These are phyloP conservation scores for Cladosporium sp. DNA, from an alignment of 2,329 filamentous ascomycete genomes.

Conservation along the genomic window DNA sequence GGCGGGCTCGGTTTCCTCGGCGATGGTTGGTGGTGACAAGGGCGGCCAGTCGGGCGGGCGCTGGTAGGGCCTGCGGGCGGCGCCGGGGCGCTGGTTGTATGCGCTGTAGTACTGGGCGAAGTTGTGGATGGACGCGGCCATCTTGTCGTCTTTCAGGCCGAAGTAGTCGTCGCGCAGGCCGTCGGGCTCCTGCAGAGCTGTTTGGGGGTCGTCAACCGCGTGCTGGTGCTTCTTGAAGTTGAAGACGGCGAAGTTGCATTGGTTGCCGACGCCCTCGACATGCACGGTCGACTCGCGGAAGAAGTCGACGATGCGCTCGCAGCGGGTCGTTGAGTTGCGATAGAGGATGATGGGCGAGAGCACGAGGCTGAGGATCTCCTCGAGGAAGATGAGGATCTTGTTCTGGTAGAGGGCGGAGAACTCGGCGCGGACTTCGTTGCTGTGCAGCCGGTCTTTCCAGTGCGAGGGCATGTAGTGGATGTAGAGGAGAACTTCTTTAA, in stretches of 20 bases:
- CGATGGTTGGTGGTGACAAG: conserved; percentile 18
- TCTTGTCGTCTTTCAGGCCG: conserved; percentile 91
- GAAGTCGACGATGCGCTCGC: conserved; percentile 92
- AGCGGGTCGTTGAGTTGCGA: conserved; percentile 78
- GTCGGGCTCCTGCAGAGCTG: conserved; percentile 31
- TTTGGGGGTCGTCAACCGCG: conserved; percentile 33
- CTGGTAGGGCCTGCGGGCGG: conserved; percentile 23
- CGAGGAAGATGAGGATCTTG: conserved; percentile 83
- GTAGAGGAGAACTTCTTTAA: conserved; percentile 83
- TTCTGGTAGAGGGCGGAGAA: conserved; percentile 88
- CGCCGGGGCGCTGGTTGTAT: conserved; percentile 24
- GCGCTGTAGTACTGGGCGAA: conserved; percentile 80
- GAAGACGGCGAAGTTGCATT: conserved; percentile 96
- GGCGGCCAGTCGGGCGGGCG: conserved; percentile 29
- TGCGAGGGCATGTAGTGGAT: conserved; percentile 87
- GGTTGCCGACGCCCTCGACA: conserved; percentile 90
- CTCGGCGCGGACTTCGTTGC: conserved; percentile 84
- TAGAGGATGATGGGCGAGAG: conserved; percentile 86
- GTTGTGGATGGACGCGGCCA: conserved; percentile 93
- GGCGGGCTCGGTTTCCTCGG: conserved; percentile 16
- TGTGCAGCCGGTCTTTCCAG: conserved; percentile 87
- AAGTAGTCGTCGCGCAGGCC: conserved; percentile 85
- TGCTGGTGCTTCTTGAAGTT: conserved; percentile 81
- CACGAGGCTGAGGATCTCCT: conserved; percentile 87
- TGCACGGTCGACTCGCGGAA: conserved; percentile 97